A percentile compares a stretch with the other conserved stretches of the same genome.
These are phyloP conservation scores for Spizellomyces sp. DNA, from an alignment of 192 early-diverging fungal species.

Conservation along the genomic window DNA sequence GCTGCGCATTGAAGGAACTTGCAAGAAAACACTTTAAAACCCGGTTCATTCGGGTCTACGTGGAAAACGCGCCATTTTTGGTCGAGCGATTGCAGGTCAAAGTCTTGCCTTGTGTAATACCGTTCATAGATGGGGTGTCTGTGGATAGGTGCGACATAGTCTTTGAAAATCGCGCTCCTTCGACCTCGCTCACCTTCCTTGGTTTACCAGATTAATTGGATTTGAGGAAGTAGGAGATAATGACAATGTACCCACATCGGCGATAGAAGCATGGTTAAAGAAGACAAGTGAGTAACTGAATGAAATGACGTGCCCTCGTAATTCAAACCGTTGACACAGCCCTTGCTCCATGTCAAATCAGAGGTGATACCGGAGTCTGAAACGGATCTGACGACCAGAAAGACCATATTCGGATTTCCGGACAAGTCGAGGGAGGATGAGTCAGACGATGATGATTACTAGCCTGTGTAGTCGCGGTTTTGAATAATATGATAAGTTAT, in stretches of 20 bases:
- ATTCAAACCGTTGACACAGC: neutral
- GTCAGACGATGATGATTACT: constrained; percentile 6
- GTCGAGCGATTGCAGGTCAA: constrained; percentile 86
- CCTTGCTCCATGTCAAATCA: neutral
- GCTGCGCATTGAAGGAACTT: constrained; percentile 44
- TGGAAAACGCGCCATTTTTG: constrained; percentile 87
- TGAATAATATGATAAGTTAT: constrained; percentile 6
- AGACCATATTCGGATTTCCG: constrained; percentile 39
- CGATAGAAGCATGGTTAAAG: constrained; percentile 71
- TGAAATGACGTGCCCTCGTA: neutral
- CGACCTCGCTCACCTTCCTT: neutral
- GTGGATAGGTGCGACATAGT: constrained; percentile 62
- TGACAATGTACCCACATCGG: constrained; percentile 79
- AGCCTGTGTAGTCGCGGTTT: neutral
- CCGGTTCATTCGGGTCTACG: constrained; percentile 85
- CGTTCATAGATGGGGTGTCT: constrained; percentile 71
- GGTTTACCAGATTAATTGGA: constrained; percentile 72
- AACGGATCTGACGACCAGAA: neutral
- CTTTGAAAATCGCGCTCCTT: neutral
- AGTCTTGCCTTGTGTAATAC: constrained; percentile 86
- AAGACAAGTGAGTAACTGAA: constrained; percentile 46
- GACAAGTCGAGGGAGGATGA: constrained; percentile 14
- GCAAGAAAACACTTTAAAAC: constrained; percentile 82
- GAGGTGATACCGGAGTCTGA: constrained; percentile 17
- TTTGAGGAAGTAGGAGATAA: constrained; percentile 93